Percentiles rank a stretch among this genome's conserved stretches.
Conservation (phyloP, 2,329 filamentous ascomycete species). For the Ophiostoma ulmi region DNA sequence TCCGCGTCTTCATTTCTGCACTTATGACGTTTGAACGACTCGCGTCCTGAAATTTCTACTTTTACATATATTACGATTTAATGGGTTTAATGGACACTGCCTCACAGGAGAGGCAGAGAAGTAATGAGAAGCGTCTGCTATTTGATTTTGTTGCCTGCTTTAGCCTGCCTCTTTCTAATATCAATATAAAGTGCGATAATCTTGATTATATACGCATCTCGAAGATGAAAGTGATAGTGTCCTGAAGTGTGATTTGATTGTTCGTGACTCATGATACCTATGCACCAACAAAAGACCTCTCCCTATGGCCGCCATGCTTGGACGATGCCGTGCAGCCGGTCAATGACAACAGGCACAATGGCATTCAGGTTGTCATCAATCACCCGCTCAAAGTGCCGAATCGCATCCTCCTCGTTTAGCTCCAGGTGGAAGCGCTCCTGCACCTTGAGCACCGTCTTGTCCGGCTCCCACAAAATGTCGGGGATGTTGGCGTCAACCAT, state of each 20-base stretch:
- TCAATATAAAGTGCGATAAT: background rate
- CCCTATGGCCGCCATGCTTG: slow-evolving; percentile 75
- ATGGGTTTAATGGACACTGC: slow-evolving; percentile 16
- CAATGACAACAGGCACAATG: slow-evolving; percentile 88
- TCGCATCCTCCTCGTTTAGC: slow-evolving; percentile 85
- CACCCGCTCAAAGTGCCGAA: slow-evolving; percentile 77
- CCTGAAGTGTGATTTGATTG: background rate
- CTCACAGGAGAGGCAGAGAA: background rate
- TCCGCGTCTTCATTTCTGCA: background rate
- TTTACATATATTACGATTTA: slow-evolving; percentile 20
- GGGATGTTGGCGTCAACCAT: slow-evolving; percentile 98
- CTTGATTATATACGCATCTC: background rate
- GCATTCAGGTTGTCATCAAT: slow-evolving; percentile 89
- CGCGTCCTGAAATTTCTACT: background rate
- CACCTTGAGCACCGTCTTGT: slow-evolving; percentile 92
- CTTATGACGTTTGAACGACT: background rate
- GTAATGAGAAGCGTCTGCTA: background rate
- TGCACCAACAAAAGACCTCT: background rate
- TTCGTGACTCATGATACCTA: background rate
- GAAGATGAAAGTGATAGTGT: background rate
- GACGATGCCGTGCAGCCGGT: slow-evolving; percentile 87
- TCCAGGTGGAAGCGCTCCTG: slow-evolving; percentile 91
- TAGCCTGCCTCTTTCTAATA: background rate
- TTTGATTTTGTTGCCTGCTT: background rate
- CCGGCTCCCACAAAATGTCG: slow-evolving; percentile 85